Evolutionary conservation across 2,329 filamentous ascomycete species (phyloP).

Genomic region (Fusarium armeniacum): DNA sequence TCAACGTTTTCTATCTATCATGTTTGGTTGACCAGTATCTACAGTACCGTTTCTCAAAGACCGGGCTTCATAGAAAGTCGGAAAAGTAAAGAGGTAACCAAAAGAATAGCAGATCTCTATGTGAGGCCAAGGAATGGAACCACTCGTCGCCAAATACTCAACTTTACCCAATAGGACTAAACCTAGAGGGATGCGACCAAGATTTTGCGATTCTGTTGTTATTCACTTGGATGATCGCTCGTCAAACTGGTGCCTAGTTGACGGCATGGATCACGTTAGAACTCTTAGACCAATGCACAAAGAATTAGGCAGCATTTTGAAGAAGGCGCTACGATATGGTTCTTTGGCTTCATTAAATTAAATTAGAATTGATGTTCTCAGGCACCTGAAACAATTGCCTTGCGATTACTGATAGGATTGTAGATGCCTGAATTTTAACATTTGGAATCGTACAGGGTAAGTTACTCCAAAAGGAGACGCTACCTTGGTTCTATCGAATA

Average conservation of each 20-base stretch:
- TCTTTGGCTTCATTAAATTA: fast-evolving
- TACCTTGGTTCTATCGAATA: not conserved
- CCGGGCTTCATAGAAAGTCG: not conserved
- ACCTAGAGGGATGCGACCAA: not conserved
- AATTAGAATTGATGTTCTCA: not conserved
- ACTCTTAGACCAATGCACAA: not conserved
- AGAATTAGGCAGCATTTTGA: conserved; percentile 26
- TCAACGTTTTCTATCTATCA: too few relatives aligned
- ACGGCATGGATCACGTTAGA: too few relatives aligned
- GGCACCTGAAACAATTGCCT: conserved; percentile 9
- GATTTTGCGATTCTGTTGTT: not conserved
- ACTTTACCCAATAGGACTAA: not conserved
- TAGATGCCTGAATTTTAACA: not conserved
- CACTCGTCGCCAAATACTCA: not conserved
- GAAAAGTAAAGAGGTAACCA: not conserved
- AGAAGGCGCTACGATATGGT: too few relatives aligned
- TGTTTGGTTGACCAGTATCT: not conserved
- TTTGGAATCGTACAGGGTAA: not conserved
- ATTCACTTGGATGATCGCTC: not conserved
- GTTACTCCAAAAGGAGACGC: not conserved
- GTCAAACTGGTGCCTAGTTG: conserved; percentile 7
- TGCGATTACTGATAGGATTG: not conserved
- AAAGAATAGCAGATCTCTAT: not conserved
- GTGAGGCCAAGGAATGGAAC: not conserved
- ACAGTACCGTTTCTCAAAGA: not conserved